A percentile compares a stretch with the other conserved stretches of the same genome.
Evolutionary conservation across 2,329 filamentous ascomycete species (phyloP).

Genomic region (Sarocladium strictum): DNA sequence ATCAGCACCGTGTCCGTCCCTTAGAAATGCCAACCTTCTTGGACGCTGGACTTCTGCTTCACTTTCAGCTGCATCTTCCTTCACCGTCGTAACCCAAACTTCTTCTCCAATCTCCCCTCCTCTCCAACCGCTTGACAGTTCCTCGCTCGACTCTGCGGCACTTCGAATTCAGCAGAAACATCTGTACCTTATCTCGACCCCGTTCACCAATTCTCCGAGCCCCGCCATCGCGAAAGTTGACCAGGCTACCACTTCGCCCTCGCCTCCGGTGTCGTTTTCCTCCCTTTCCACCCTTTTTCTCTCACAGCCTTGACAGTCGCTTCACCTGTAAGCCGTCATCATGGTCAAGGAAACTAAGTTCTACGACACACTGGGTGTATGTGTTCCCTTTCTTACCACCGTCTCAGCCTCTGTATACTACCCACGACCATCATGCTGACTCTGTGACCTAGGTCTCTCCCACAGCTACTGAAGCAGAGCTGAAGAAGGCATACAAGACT

Average conservation of each 20-base stretch:
- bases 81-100: neutral
- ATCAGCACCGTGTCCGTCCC: slow-evolving; percentile 4
- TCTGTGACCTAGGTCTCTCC: slow-evolving; percentile 59
- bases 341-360: slow-evolving; percentile 78
- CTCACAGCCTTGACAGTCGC: neutral
- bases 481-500: slow-evolving; percentile 88
- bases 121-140: neutral
- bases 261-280: slow-evolving; percentile 6
- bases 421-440: neutral
- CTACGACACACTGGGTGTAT: slow-evolving; percentile 74
- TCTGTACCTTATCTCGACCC: slow-evolving; percentile 3
- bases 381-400: slow-evolving; percentile 20
- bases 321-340: slow-evolving; percentile 24
- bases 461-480: slow-evolving; percentile 73
- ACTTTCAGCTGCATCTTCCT: slow-evolving; percentile 4
- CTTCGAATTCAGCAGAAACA: neutral
- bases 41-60: neutral
- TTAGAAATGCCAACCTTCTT: neutral
- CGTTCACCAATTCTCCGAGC: neutral
- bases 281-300: slow-evolving; percentile 1
- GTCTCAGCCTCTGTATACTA: neutral
- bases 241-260: neutral
- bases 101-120: slow-evolving; percentile 3
- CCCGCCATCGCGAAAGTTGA: slow-evolving; percentile 3
- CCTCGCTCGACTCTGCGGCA: neutral